A percentile compares a stretch with the other conserved stretches of the same genome.
phyloP scores from a whole-genome alignment of 306 rosid genomes.

The Fragaria iinumae region DNA sequence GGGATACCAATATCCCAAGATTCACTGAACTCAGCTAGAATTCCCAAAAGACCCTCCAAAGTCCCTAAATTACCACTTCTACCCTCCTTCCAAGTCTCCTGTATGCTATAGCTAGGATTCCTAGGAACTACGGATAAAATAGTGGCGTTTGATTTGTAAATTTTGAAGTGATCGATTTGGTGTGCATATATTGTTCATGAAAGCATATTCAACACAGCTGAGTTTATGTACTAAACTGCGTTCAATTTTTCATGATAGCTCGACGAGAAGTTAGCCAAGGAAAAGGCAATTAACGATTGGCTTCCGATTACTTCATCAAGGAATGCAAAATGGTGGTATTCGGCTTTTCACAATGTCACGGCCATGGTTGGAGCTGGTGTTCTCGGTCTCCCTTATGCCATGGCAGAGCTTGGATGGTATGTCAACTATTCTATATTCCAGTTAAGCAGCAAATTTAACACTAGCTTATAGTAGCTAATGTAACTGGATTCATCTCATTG shows the following conservation, averaged over 20 bases:
- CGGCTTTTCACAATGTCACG: constrained; percentile 64
- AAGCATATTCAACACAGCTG: background rate
- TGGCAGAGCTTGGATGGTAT: constrained; percentile 60
- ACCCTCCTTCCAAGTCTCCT: background rate
- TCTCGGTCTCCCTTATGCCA: constrained; percentile 58
- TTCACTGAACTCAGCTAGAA: background rate
- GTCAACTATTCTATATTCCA: background rate
- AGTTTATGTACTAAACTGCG: background rate
- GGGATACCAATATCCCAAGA: constrained; percentile 2
- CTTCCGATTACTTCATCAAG: constrained; percentile 60
- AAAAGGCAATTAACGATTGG: constrained; percentile 54
- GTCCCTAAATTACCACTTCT: background rate
- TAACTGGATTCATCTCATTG: background rate
- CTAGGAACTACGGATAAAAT: background rate
- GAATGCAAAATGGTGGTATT: constrained; percentile 71
- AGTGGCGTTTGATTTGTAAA: background rate
- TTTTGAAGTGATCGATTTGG: background rate
- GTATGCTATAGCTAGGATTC: no score
- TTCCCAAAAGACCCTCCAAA: background rate
- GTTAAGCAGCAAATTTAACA: background rate
- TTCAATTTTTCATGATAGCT: constrained; percentile 2
- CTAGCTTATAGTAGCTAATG: background rate
- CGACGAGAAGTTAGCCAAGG: constrained; percentile 23
- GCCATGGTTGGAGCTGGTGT: constrained; percentile 81
- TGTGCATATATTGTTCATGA: background rate